Base-by-base conservation (phyloP, 495 filamentous ascomycete species). In the Hypoxylon perforatum region DNA sequence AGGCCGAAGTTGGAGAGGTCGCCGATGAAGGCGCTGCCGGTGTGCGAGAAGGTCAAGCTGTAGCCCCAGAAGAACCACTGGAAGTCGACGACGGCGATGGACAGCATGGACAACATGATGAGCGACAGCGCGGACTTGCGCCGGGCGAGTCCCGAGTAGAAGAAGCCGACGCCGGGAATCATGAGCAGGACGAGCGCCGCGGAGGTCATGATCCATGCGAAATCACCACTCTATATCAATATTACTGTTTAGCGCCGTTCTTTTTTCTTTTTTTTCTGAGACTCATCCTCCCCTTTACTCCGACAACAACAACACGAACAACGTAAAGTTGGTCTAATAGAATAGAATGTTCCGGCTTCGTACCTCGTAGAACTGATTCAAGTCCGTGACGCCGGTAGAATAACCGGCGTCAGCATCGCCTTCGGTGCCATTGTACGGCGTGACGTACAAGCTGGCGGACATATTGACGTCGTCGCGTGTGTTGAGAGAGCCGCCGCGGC, bases 51-150 rank as follows among this genome's bases (percentile, higher is more conserved):
- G 41, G 95, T 87, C 49, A 99, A 80, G 3, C 93, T 97, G 75
- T 97, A 98, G 42, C 95, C 95, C 96, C 95, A 98, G 83, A 99
- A 97, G 82, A 97, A 99, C 94, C 95, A 99, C 75, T 98, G 95
- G 81, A 98, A 97, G 23, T 90, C 89, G 18, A 96, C 87, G 49
- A 99, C 89, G 28, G 92, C 93, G 48, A 89, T 88, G 14, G 94
- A 92, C 83, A 95, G 93, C 77, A 98, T 87, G 63, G 89, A 91
- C 8, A 96, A 88, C 96, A 96, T 98, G 79, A 99, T 93, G 61
- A 97, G 84, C 25, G 94, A 97, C 46, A 99, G 84, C 30, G 95
- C 95, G 0, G 93, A 97, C 81, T 99, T 99, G 74, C 95, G 83
- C 51, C 96, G 91, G 7, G 95, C 96, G 19, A 99, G 90, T 70